Conservation (phyloP, 805 yeast genomes). For the Metschnikowia henanensis region DNA sequence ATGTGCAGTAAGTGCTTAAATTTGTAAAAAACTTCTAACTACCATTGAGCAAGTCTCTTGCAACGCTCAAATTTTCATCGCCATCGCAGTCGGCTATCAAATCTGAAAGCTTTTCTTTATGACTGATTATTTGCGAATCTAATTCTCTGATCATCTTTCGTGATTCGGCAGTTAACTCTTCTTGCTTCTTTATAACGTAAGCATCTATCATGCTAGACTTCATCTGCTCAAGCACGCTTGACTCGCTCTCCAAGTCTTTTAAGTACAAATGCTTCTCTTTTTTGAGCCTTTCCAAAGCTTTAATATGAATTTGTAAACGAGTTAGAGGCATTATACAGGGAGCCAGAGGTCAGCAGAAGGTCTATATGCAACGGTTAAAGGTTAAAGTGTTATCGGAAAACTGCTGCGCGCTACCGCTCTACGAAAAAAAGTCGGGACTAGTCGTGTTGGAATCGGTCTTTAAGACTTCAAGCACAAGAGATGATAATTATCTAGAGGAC, state of each 20-base stretch:
- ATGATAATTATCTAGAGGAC: too few relatives aligned
- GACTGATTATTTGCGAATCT: constrained; percentile 18
- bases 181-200: constrained; percentile 59
- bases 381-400: too few relatives aligned
- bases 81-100: constrained; percentile 37
- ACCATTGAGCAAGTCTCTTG: constrained; percentile 26
- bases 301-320: constrained; percentile 65
- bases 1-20: too few relatives aligned
- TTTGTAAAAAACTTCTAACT: neutral
- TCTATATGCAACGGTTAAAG: too few relatives aligned
- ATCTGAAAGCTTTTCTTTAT: constrained; percentile 41
- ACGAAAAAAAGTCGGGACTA: too few relatives aligned
- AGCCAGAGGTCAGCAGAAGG: too few relatives aligned
- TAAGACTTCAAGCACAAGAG: too few relatives aligned
- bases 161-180: constrained; percentile 38
- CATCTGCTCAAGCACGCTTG: constrained; percentile 46
- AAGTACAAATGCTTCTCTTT: constrained; percentile 66
- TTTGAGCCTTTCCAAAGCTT: constrained; percentile 64
- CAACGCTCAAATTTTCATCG: constrained; percentile 33
- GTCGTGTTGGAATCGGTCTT: too few relatives aligned
- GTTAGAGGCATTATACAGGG: constrained; percentile 82
- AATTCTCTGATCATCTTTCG: constrained; percentile 36
- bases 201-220: constrained; percentile 48
- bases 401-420: too few relatives aligned
- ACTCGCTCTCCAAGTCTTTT: constrained; percentile 58